Evolutionary conservation across 768 basidiomycete species (phyloP), one percentile per base, ranked within the genome.

Genomic region (Rubroboletus pulcherrimus): DNA sequence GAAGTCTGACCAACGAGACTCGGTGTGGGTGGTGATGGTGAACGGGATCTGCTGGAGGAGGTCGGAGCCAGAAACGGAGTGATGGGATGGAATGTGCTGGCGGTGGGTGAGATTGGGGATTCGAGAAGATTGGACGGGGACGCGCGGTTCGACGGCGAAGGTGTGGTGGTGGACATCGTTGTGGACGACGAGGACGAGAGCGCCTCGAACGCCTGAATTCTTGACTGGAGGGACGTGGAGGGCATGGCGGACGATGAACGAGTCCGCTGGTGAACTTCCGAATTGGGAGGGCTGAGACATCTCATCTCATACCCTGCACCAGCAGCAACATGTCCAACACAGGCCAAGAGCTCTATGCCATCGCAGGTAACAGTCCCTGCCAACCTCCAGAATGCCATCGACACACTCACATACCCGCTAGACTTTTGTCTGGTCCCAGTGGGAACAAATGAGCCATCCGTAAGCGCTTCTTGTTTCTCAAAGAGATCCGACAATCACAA

Each of bases 371-470:
- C 17, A 15, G n/a, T 5, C 30, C 29, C 43, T 40, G 19, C 26
- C 43, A 26, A 10, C 12, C 52, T 49, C 31, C 26, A 21, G 24
- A 38, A 35, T 26, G 44, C 24, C 45, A 42, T 39, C 26, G 24
- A 29, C 5, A 43, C 40, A 29, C 38, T 45, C 2, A 59, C 49
- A 21, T 11, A 19, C 38, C 29, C 38, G 19, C 37, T 56, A 92
- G 92, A 94, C 70, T 93, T 95, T 66, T 94, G 92, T 65, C 81
- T 94, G 38, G 85, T 93, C 53, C 93, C 92, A 12, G 87, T 94
- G 52, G 92, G 92, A 53, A 90, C 88, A 2, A 81, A 71, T 15
- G 81, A 84, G 31, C 74, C 89, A 24, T 92, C 89, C 7, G 92
- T 88, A 59, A 44, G 80, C 56, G n/a, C 42, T 31, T 9, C 15